phyloP scores from a whole-genome alignment of 2,329 filamentous ascomycete species.

The Hymenoscyphus salicellus region DNA sequence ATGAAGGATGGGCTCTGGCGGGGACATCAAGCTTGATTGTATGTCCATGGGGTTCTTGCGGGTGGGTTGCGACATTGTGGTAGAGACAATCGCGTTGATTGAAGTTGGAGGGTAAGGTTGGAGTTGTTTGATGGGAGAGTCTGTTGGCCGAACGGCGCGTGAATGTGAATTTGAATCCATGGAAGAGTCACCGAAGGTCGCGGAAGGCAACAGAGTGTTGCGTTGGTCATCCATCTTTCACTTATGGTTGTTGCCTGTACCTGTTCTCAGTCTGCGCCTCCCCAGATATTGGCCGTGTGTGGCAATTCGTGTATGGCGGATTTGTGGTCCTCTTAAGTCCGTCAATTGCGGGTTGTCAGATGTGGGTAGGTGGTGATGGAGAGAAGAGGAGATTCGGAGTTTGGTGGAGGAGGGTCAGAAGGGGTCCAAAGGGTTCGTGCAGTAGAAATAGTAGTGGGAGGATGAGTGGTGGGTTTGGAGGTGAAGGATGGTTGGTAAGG shows the following conservation, averaged over 20 bases:
- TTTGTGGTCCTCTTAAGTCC: conserved; percentile 27
- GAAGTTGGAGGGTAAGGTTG: conserved; percentile 18
- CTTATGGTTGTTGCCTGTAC: background rate
- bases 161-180: conserved; percentile 18
- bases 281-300: conserved; percentile 23
- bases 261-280: conserved; percentile 25
- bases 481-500: background rate
- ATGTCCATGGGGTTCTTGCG: conserved; percentile 28
- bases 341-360: conserved; percentile 6
- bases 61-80: conserved; percentile 20
- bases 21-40: conserved; percentile 57
- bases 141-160: conserved; percentile 10
- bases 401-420: conserved; percentile 9
- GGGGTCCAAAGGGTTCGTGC: conserved; percentile 2
- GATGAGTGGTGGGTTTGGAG: background rate
- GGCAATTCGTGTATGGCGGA: conserved; percentile 25
- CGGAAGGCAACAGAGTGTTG: conserved; percentile 31
- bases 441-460: conserved; percentile 8
- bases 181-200: conserved; percentile 30
- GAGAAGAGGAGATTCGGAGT: conserved; percentile 17
- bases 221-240: conserved; percentile 32
- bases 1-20: conserved; percentile 52
- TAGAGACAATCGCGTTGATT: conserved; percentile 25
- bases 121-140: conserved; percentile 1
- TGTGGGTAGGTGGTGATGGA: background rate